Base-by-base conservation (phyloP, 106 monocot species). In the Dendrobium huoshanense region DNA sequence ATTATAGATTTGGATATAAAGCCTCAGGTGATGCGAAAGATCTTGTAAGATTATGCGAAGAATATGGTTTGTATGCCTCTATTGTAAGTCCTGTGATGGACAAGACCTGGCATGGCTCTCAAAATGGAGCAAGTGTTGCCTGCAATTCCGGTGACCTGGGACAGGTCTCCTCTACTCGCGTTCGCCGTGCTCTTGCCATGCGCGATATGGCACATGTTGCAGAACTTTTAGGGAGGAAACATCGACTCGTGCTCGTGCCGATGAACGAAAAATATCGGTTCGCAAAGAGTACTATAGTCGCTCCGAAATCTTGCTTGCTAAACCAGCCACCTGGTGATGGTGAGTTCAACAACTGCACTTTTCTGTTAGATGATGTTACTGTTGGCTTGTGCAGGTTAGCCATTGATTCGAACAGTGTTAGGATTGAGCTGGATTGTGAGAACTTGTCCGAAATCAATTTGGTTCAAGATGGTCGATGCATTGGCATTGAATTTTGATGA, bases 1-100 rank as follows among this genome's bases (percentile, higher is more conserved):
- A 98, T 74, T 98, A 98, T 56, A 89, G 98, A 81, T 98, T 98
- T 83, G 98, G 98, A 61, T 98, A 98, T 75, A 95, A 86, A 84
- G 98, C 98, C 80, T 86, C 95, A 25, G 98, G 98, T 9, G 89
- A 93, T 89, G 91, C 91, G 48, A 55, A 81, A 5, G 92, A 95
- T 29, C 80, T 98, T 67, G 91, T 93, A 58, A 87, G 84, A 67
- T 83, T 98, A 41, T 98, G 98, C 82, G 78, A 88, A n/a, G 94
- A 98, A 80, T 95, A 89, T 49, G 87, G 84, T 29, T 83, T 98
- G 45, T 75, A 67, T 80, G 89, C 91, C 2, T 87, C 85, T 75
- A 98, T 98, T 72, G 89, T 98, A 54, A 82, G 81, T 41, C 77
- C 92, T 4, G 98, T 98, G 44, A 87, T 98, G 90, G 97, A 98